These are phyloP conservation scores for Hypoxylon subgilvum DNA, from an alignment of 495 filamentous ascomycete genomes.

Conservation along the genomic window DNA sequence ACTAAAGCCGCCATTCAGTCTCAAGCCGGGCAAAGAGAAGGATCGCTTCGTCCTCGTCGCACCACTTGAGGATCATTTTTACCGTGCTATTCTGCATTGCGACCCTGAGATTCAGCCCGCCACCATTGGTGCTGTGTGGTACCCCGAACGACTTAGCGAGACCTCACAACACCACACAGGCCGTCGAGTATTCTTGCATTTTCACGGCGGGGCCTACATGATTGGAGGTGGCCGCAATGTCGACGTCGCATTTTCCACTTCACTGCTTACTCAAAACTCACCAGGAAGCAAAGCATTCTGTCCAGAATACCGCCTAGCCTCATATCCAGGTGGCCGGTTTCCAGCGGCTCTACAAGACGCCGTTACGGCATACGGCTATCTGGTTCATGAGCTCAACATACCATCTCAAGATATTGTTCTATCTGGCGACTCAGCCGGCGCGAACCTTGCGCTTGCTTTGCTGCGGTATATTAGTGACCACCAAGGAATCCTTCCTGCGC, in stretches of 20 bases:
- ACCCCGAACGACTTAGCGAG: conserved; percentile 1
- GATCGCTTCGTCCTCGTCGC: conserved; percentile 40
- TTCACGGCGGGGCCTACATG: conserved; percentile 59
- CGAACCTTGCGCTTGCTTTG: conserved; percentile 38
- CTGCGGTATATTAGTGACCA: conserved; percentile 44
- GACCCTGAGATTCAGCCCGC: conserved; percentile 10
- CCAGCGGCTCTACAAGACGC: conserved; percentile 55
- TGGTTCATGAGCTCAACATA: conserved; percentile 42
- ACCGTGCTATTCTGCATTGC: conserved; percentile 14
- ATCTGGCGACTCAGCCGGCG: conserved; percentile 38
- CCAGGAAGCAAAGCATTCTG: conserved; percentile 36
- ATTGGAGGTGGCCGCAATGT: conserved; percentile 42
- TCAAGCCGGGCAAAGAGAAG: conserved; percentile 42
- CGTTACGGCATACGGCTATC: conserved; percentile 47
- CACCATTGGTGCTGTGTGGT: conserved; percentile 6
- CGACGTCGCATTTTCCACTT: conserved; percentile 39
- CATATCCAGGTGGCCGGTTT: conserved; percentile 39
- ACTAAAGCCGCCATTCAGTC: conserved; percentile 29
- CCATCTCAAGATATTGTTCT: conserved; percentile 32
- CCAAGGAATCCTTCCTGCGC: conserved; percentile 12
- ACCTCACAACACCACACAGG: neutral
- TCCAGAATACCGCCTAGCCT: conserved; percentile 47
- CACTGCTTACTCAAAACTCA: conserved; percentile 1
- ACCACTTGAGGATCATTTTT: conserved; percentile 21
- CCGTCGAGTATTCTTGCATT: conserved; percentile 49